Percentiles rank a stretch among this genome's conserved stretches.
Conservation (phyloP, 805 yeast species). For the Lipomyces yamanashiensis region DNA sequence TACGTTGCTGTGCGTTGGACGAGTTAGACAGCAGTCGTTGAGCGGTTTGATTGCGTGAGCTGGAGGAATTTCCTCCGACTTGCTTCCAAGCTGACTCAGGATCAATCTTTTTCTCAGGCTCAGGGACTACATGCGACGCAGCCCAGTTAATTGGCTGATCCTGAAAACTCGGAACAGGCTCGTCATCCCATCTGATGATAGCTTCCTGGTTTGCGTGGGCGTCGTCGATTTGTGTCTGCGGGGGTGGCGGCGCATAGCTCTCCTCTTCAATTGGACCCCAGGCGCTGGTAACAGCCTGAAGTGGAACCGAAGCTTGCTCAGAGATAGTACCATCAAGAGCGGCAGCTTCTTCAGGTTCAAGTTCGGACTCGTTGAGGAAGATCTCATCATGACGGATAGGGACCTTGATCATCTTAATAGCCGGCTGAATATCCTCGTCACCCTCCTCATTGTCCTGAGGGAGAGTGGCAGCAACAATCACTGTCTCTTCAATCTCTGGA, state of each 20-base stretch:
- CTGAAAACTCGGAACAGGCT: neutral
- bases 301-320: neutral
- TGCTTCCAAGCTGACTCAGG: constrained; percentile 22
- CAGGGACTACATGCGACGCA: neutral
- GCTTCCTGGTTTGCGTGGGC: constrained; percentile 22
- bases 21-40: neutral
- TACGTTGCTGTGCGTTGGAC: constrained; percentile 5
- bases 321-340: neutral
- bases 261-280: neutral
- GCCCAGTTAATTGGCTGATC: neutral
- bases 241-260: constrained; percentile 8
- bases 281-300: constrained; percentile 11
- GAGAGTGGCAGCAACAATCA: constrained; percentile 2
- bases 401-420: constrained; percentile 18
- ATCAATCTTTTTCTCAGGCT: neutral
- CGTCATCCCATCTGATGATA: constrained; percentile 13
- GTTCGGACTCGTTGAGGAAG: constrained; percentile 36
- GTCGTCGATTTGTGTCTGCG: constrained; percentile 19
- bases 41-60: neutral
- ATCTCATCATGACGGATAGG: constrained; percentile 24
- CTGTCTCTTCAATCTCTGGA: neutral
- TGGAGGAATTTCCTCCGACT: constrained; percentile 4
- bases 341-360: constrained; percentile 17
- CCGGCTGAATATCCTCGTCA: constrained; percentile 19
- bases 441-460: constrained; percentile 14